Evolutionary conservation across 2,329 filamentous ascomycete genomes (phyloP).

Genomic region (Furcasterigmium furcatum): DNA sequence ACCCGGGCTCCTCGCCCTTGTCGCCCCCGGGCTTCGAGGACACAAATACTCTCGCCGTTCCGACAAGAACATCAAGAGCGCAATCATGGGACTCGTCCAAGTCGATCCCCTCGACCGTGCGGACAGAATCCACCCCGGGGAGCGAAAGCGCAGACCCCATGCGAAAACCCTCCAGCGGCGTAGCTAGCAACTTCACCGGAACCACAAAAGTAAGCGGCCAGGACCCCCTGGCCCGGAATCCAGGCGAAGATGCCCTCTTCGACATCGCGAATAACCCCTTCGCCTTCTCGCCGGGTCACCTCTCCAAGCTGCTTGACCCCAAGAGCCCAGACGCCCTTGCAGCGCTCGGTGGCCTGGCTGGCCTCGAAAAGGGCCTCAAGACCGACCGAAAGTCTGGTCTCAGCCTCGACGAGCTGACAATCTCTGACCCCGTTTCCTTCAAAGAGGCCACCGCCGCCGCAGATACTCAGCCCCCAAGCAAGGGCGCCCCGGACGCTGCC

Average conservation of each 20-base stretch:
- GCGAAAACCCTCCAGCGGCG: neutral
- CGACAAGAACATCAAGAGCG: conserved; percentile 12
- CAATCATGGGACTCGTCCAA: conserved; percentile 13
- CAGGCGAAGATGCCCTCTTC: conserved; percentile 69
- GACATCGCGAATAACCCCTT: conserved; percentile 57
- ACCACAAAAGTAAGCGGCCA: conserved; percentile 7
- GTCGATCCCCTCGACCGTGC: conserved; percentile 4
- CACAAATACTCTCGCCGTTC: conserved; percentile 12
- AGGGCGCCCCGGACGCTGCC: conserved; percentile 12
- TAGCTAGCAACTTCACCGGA: conserved; percentile 6
- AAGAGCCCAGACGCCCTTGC: conserved; percentile 45
- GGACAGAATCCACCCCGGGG: neutral
- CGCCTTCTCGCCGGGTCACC: conserved; percentile 49
- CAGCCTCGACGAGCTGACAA: conserved; percentile 43
- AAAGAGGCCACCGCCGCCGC: conserved; percentile 43
- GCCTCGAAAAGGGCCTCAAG: conserved; percentile 47
- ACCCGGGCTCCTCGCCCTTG: neutral
- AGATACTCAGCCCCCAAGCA: conserved; percentile 20
- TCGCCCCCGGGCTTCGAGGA: conserved; percentile 5
- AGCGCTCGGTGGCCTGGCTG: conserved; percentile 49
- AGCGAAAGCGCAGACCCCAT: neutral
- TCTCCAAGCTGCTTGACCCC: conserved; percentile 50
- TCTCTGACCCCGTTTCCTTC: conserved; percentile 41
- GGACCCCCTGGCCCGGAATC: conserved; percentile 22
- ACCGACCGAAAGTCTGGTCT: conserved; percentile 45